Conservation (phyloP, 179 eudicot species). For the Silene coronaria region DNA sequence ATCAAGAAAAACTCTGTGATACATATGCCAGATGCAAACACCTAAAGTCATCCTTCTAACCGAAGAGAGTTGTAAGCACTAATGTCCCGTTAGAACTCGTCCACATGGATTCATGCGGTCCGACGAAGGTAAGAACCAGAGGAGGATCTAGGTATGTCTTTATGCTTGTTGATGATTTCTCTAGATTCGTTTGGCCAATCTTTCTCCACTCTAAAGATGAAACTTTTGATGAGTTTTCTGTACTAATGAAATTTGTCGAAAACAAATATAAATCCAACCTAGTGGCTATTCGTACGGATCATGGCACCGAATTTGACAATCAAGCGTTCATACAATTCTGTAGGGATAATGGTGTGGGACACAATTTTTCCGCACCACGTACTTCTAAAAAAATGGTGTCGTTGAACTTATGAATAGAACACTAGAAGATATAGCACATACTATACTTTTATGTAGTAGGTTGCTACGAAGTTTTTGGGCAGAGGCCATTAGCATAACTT, state of each 20-base stretch:
- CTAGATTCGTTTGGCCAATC: neutral
- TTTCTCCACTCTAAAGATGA: neutral
- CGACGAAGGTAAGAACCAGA: neutral
- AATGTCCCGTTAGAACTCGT: neutral
- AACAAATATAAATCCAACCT: neutral
- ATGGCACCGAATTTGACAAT: constrained; percentile 5
- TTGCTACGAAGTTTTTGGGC: too few relatives aligned
- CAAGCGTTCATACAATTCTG: neutral
- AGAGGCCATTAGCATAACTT: too few relatives aligned
- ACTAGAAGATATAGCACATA: too few relatives aligned
- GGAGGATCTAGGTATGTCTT: neutral
- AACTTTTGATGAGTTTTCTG: too few relatives aligned
- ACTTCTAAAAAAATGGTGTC: neutral
- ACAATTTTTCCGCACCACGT: neutral
- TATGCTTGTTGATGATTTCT: neutral
- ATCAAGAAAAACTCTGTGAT: neutral
- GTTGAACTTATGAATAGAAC: neutral
- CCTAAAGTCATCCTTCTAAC: neutral
- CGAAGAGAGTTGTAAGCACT: neutral
- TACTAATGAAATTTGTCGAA: neutral
- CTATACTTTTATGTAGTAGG: too few relatives aligned
- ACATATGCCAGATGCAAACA: neutral
- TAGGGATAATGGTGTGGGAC: neutral
- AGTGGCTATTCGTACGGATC: neutral
- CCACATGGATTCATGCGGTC: constrained; percentile 16